Evolutionary conservation across 176 grass and related monocot genomes (phyloP), one percentile per base, ranked within the genome.

Genomic region (Avena insularis): DNA sequence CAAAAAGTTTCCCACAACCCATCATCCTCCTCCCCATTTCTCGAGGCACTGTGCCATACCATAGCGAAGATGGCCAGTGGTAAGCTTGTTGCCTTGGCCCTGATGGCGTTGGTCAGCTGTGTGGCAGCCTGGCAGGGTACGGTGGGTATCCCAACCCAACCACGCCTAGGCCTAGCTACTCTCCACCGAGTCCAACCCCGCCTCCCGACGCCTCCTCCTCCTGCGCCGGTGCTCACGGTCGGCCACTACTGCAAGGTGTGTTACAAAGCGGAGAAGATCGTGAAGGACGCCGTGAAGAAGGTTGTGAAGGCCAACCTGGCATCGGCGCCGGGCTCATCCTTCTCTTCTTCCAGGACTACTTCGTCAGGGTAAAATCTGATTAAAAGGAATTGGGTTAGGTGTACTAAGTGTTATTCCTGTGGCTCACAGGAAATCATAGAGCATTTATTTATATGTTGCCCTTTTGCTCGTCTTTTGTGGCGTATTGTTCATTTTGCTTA

Each of bases 321-420:
- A 63, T 27, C 9, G 60, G 60, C 60, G 21, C 60, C 3, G 36
- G 68, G 4, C 17, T 71, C 15, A 71, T 95, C 48, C 90, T 88
- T 49, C 88, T 95, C 90, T 92, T 95, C 88, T 95, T 92, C 61
- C 90, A 95, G 40, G 90, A 95, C 64, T 92, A 90, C 68, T 95
- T 90, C 64, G 90, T 92, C 29, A 88, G 93, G 93, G 92, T 94
- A 19, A 17, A 11, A 60, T 48, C 23, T 23, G 23, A 23, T 23
- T 23, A 23, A 23, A 23, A 23, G 23, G 23, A 23, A 23, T 23
- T 23, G 23, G 23, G 23, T 23, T 23, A 23, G 23, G 23, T 23
- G 23, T 23, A 23, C 23, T 23, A 23, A 23, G 23, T 23, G 23
- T 23, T 23, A 0, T 23, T 23, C 0, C 23, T 23, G 23, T 23